Base-by-base conservation (phyloP, 1,284 basidiomycete genomes). In the Cutaneotrichosporon cavernicola region DNA sequence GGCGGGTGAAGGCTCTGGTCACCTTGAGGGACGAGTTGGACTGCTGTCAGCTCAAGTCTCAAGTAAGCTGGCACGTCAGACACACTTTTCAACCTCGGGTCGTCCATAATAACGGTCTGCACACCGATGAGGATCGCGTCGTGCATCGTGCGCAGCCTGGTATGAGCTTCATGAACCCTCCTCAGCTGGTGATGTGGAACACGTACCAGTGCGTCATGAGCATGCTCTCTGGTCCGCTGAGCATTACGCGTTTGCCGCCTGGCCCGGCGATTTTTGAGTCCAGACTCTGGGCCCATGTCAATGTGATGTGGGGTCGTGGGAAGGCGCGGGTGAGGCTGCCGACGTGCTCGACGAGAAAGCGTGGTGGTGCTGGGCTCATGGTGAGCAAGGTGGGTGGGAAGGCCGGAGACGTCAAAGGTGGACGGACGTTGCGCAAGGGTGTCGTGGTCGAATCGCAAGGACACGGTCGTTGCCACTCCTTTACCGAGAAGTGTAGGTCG, bases 241-340 rank as follows among this genome's bases (percentile, higher is more conserved):
- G 83, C 21, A 86, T 85, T 40, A 99, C 85, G 79, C 94, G 92
- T 69, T 83, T 82, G 8, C 91, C 89, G 16, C 83, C 83, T 5
- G 80, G 78, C 0, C 91, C 93, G 0, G 92, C 92, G 66, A 98
- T 96, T 80, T 93, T 95, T 36, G 87, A 91, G 81, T 99, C 95
- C 56, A 95, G 82, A 1, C 92, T 96, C 77, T 98, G 95, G 1
- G 96, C 96, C 81, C 95, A 99, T 1, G 96, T 97, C 10, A 99
- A 81, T 0, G 95, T 98, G 40, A 86, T 81, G 61, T 78, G 73
- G 5, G 79, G 77, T 49, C 71, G 61, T 26, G 51, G 40, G 49
- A n/a, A 30, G 59, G 55, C 10, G 65, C 58, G 60, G 13, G 56
- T 62, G 22, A 56, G 56, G 22, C 46, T 22, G 4, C 50, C 66